Evolutionary conservation across 2,329 filamentous ascomycete genomes (phyloP).

Genomic region (Fusarium pininemorale): DNA sequence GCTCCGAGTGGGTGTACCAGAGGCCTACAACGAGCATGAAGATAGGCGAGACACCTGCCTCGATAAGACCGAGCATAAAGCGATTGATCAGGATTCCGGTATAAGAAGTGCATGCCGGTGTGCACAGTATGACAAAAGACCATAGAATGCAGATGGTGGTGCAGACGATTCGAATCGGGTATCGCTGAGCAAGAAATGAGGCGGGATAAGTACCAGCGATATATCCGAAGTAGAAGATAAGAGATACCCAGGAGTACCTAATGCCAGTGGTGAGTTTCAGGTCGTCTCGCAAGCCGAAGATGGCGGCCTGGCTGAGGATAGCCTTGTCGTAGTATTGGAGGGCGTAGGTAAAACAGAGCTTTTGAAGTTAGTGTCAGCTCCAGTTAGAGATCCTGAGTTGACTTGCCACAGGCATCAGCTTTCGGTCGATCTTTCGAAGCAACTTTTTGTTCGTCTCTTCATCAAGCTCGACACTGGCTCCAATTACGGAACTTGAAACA

Average conservation of each 20-base stretch:
- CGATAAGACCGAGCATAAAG: neutral
- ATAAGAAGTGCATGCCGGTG: neutral
- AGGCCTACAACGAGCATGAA: neutral
- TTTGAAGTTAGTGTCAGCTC: fast-evolving
- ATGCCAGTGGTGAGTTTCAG: neutral
- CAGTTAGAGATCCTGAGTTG: too few species aligned
- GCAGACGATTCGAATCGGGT: neutral
- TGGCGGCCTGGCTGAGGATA: neutral
- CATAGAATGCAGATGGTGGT: neutral
- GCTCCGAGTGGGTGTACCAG: neutral
- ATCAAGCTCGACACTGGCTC: neutral
- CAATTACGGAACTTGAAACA: neutral
- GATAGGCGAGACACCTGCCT: neutral
- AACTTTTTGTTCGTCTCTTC: neutral
- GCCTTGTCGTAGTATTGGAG: neutral
- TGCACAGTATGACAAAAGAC: neutral
- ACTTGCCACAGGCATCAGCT: neutral
- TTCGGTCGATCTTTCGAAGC: neutral
- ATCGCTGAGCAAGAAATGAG: neutral
- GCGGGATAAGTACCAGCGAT: neutral
- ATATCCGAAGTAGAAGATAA: neutral
- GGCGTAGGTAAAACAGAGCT: neutral
- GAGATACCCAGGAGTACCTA: neutral
- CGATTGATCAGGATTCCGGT: neutral
- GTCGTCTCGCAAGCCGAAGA: neutral